Conservation (phyloP, 495 filamentous ascomycete genomes). For the Pyrenula massariospora region DNA sequence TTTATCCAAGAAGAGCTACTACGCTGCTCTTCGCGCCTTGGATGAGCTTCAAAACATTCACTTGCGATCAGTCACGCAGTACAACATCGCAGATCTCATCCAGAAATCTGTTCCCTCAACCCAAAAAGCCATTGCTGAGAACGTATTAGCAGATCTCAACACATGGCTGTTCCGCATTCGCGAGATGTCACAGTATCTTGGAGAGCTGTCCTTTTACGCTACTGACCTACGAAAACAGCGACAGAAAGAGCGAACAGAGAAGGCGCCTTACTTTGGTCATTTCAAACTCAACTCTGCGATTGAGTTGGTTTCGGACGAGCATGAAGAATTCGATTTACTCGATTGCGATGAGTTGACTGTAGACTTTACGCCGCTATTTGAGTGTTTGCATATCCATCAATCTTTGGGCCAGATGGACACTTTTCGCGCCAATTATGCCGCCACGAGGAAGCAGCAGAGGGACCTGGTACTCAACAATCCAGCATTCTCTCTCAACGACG, state of each 20-base stretch:
- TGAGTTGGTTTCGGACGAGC: constrained; percentile 88
- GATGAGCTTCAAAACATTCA: constrained; percentile 96
- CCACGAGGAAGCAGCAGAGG: constrained; percentile 80
- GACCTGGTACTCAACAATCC: constrained; percentile 65
- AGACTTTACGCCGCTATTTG: constrained; percentile 89
- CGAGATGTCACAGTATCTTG: constrained; percentile 88
- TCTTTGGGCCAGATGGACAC: constrained; percentile 85
- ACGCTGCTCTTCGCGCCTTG: constrained; percentile 82
- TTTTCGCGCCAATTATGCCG: constrained; percentile 81
- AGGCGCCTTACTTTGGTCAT: constrained; percentile 54
- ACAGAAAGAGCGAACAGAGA: constrained; percentile 68
- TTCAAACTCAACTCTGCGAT: constrained; percentile 95
- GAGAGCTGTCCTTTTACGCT: constrained; percentile 94
- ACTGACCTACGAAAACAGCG: constrained; percentile 77
- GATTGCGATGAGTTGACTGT: constrained; percentile 90
- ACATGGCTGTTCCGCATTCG: constrained; percentile 96
- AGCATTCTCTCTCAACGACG: constrained; percentile 56
- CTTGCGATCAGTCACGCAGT: constrained; percentile 81
- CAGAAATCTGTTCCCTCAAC: constrained; percentile 89
- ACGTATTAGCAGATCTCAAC: constrained; percentile 93
- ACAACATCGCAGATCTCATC: constrained; percentile 92
- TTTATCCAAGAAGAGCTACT: constrained; percentile 83
- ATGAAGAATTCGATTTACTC: constrained; percentile 86
- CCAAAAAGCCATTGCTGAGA: constrained; percentile 84
- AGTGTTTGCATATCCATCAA: constrained; percentile 93